Evolutionary conservation across 305 asterid species (phyloP).

Genomic region (Fraxinus greggii): DNA sequence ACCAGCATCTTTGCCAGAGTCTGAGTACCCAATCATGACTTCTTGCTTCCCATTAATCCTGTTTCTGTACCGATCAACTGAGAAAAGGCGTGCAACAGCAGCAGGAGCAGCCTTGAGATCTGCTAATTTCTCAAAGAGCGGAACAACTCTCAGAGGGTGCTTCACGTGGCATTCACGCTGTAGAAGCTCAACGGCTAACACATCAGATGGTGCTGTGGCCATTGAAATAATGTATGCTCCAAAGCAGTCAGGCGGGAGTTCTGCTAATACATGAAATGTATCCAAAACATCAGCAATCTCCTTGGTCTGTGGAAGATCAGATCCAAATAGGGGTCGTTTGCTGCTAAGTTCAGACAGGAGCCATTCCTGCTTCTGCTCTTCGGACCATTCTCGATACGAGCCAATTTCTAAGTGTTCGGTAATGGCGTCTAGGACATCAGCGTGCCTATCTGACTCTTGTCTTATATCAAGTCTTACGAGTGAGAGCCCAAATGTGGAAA

Average conservation of each 20-base stretch:
- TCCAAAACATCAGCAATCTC: slow-evolving; percentile 68
- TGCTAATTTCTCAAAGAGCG: slow-evolving; percentile 68
- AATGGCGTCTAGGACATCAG: slow-evolving; percentile 74
- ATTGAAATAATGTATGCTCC: slow-evolving; percentile 83
- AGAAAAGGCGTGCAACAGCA: slow-evolving; percentile 74
- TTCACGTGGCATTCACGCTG: slow-evolving; percentile 77
- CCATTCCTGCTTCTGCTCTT: slow-evolving; percentile 68
- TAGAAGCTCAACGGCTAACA: slow-evolving; percentile 77
- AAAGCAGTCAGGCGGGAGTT: slow-evolving; percentile 74
- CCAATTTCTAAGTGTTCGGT: slow-evolving; percentile 67
- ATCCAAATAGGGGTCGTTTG: slow-evolving; percentile 73
- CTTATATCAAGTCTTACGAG: slow-evolving; percentile 72
- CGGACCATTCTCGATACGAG: slow-evolving; percentile 68
- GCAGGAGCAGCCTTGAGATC: slow-evolving; percentile 78
- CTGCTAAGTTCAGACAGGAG: slow-evolving; percentile 66
- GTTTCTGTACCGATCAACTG: slow-evolving; percentile 68
- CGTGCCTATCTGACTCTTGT: slow-evolving; percentile 79
- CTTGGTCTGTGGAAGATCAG: slow-evolving; percentile 71
- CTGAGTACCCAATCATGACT: slow-evolving; percentile 87
- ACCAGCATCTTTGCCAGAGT: slow-evolving; percentile 84
- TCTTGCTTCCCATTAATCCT: slow-evolving; percentile 72
- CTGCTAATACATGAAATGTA: slow-evolving; percentile 64
- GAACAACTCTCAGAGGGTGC: slow-evolving; percentile 64
- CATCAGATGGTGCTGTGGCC: slow-evolving; percentile 89
- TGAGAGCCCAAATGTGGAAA: slow-evolving; percentile 75